Evolutionary conservation across 306 rosid genomes (phyloP).

Genomic region (Ammopiptanthus mongolicus): DNA sequence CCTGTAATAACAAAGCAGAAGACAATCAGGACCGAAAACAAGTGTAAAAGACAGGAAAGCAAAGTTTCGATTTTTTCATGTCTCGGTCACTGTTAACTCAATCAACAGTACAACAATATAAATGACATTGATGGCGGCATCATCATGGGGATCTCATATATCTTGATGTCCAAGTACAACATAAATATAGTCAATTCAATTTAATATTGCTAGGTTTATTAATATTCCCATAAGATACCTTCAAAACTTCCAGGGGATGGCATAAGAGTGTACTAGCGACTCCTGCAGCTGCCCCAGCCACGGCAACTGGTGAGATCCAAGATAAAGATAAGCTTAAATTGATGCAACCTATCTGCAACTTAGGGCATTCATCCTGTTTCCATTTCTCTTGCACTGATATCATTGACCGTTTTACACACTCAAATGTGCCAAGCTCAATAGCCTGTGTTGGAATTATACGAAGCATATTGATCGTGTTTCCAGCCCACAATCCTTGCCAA

Average conservation of each 20-base stretch:
- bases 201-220: not conserved
- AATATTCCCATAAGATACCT: conserved; percentile 47
- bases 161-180: not conserved
- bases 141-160: not conserved
- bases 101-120: not conserved
- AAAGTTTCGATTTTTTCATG: not conserved
- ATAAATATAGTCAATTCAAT: not conserved
- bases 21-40: conserved; percentile 8
- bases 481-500: conserved; percentile 98
- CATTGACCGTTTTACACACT: conserved; percentile 71
- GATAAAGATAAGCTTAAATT: conserved; percentile 56
- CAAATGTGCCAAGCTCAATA: conserved; percentile 84
- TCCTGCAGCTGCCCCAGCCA: conserved; percentile 98
- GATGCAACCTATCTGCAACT: conserved; percentile 61
- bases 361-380: conserved; percentile 46
- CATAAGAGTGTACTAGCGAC: conserved; percentile 71
- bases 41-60: not conserved
- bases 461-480: conserved; percentile 86
- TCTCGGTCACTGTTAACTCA: not conserved
- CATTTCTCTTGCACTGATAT: conserved; percentile 64
- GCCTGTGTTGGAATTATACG: conserved; percentile 97
- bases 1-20: conserved; percentile 48
- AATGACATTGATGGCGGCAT: not conserved
- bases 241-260: conserved; percentile 96
- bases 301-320: conserved; percentile 93